Evolutionary conservation across 768 basidiomycete species (phyloP).

Genomic region (Termitomyces sp.): DNA sequence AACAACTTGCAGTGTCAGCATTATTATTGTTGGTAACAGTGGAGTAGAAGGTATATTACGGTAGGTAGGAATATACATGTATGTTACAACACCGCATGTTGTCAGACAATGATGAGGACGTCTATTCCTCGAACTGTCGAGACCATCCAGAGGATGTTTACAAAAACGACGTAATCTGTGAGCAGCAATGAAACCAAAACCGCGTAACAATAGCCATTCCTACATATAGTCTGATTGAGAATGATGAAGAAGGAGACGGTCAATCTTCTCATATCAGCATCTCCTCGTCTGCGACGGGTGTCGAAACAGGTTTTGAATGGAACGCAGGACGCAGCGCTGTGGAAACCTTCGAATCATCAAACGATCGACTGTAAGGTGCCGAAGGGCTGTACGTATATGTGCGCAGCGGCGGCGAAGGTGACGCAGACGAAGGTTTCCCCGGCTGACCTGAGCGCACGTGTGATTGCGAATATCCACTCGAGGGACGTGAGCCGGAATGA

Average conservation of each 20-base stretch:
- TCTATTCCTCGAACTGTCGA: neutral
- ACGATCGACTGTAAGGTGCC: slow-evolving; percentile 23
- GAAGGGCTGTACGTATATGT: slow-evolving; percentile 24
- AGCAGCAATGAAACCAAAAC: neutral
- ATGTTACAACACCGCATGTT: neutral
- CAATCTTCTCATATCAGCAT: neutral
- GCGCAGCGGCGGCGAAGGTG: slow-evolving; percentile 11
- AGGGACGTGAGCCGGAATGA: neutral
- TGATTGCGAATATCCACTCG: slow-evolving; percentile 9
- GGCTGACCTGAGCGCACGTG: slow-evolving; percentile 13
- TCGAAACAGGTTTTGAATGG: slow-evolving; percentile 6
- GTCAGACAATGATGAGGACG: neutral
- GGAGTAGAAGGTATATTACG: neutral
- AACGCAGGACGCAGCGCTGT: slow-evolving; percentile 31
- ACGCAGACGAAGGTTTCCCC: slow-evolving; percentile 11
- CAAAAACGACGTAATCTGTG: too few species aligned
- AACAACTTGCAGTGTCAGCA: neutral
- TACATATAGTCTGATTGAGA: neutral
- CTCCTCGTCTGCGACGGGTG: neutral
- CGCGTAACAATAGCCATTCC: neutral
- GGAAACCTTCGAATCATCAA: slow-evolving; percentile 25
- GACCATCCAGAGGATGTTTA: neutral
- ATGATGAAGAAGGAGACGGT: neutral
- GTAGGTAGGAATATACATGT: neutral
- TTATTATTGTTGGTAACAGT: neutral